Conservation (phyloP, 768 basidiomycete genomes). For the Coprinopsis strossmayeri region DNA sequence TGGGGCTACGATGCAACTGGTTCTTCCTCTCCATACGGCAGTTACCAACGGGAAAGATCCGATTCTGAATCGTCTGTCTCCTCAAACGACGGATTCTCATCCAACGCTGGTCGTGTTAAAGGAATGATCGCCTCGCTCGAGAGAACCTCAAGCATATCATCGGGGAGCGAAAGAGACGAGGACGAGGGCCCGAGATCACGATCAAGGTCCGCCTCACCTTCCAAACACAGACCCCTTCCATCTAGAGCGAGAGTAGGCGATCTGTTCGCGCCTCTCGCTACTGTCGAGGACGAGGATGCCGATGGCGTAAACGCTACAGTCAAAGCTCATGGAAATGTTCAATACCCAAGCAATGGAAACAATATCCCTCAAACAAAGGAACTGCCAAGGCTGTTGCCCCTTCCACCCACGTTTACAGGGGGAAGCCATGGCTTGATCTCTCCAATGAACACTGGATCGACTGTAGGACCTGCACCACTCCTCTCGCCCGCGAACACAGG, state of each 20-base stretch:
- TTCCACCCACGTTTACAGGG: conserved; percentile 3
- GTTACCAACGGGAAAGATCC: background rate
- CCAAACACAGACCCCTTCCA: background rate
- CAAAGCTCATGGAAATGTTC: background rate
- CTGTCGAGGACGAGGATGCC: background rate
- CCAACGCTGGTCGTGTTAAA: background rate
- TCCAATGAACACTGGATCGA: background rate
- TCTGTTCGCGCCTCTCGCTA: background rate
- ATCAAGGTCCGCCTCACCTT: background rate
- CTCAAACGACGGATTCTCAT: background rate
- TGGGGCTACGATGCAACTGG: background rate
- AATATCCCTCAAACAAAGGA: background rate
- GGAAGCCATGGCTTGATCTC: background rate
- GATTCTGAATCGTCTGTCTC: background rate
- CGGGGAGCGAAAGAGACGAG: background rate
- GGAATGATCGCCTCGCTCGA: background rate
- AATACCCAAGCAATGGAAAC: background rate
- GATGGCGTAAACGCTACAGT: background rate
- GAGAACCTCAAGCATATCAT: background rate
- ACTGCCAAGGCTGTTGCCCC: background rate
- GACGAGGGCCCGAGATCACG: background rate
- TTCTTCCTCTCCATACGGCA: background rate
- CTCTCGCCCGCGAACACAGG: background rate
- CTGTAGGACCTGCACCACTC: background rate
- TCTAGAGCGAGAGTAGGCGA: background rate